These are phyloP conservation scores for Barnettozyma sp. DNA, from an alignment of 805 yeast genomes.

Conservation along the genomic window DNA sequence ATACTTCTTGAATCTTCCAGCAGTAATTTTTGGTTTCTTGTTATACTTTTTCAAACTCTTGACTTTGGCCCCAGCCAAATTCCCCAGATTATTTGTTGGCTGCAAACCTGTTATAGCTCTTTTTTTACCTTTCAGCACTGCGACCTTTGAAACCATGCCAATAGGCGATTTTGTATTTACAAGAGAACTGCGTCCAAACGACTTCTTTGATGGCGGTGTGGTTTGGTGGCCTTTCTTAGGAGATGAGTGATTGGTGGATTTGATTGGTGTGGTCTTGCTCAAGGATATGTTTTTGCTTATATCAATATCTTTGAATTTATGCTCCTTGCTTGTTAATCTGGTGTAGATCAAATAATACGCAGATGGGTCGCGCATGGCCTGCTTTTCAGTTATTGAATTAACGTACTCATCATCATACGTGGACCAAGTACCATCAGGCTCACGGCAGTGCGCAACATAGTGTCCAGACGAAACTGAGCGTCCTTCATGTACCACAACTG, in stretches of 20 bases:
- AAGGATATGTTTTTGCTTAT: no score
- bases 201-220: background rate
- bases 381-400: slow-evolving; percentile 61
- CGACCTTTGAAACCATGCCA: slow-evolving; percentile 2
- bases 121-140: slow-evolving; percentile 12
- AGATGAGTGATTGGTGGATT: no score
- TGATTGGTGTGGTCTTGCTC: no score
- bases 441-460: slow-evolving; percentile 83
- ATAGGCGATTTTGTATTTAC: background rate
- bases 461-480: slow-evolving; percentile 90
- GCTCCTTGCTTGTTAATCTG: slow-evolving; percentile 54
- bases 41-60: slow-evolving; percentile 17
- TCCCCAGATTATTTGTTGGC: slow-evolving; percentile 23
- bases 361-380: slow-evolving; percentile 73
- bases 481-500: slow-evolving; percentile 93
- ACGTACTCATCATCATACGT: slow-evolving; percentile 91
- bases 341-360: slow-evolving; percentile 89
- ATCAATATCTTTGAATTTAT: slow-evolving; percentile 12
- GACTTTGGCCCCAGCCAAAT: slow-evolving; percentile 11
- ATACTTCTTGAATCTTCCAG: slow-evolving; percentile 20
- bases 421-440: slow-evolving; percentile 90
- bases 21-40: slow-evolving; percentile 13
- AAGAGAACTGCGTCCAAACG: background rate
- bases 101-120: slow-evolving; percentile 10
- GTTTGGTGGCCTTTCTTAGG: no score